phyloP scores from a whole-genome alignment of 306 rosid genomes.

The Prosopis cineraria region DNA sequence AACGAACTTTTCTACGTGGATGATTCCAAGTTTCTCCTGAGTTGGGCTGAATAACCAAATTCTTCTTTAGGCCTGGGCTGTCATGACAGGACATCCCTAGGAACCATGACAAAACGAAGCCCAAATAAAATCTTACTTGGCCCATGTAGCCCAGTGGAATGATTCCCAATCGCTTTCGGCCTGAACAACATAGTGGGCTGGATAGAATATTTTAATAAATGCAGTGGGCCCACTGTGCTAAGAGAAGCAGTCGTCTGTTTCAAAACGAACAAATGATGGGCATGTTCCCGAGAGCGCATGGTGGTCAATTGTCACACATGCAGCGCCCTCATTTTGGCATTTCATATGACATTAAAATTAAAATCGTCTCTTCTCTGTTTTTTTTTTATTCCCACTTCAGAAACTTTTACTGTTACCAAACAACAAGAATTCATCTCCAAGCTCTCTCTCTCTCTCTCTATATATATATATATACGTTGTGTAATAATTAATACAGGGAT shows the following conservation, averaged over 20 bases:
- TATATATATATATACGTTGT: not conserved
- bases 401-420: not conserved
- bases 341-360: not conserved
- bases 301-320: constrained; percentile 17
- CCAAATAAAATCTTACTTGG: not conserved
- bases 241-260: constrained; percentile 19
- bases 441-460: no score
- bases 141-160: not conserved
- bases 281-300: constrained; percentile 48
- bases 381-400: no score
- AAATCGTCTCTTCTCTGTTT: not conserved
- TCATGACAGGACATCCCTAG: no score
- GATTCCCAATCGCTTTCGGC: not conserved
- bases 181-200: not conserved
- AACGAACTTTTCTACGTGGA: no score
- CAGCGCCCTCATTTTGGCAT: constrained; percentile 20
- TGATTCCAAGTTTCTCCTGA: no score
- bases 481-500: not conserved
- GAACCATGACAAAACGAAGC: no score
- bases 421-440: not conserved
- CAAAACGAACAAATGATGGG: constrained; percentile 13
- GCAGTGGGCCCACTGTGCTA: constrained; percentile 25
- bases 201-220: not conserved
- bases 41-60: no score
- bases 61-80: no score